Evolutionary conservation across 2,329 filamentous ascomycete species (phyloP), one percentile per base, ranked within the genome.

Genomic region (Fonsecaea pedrosoi): DNA sequence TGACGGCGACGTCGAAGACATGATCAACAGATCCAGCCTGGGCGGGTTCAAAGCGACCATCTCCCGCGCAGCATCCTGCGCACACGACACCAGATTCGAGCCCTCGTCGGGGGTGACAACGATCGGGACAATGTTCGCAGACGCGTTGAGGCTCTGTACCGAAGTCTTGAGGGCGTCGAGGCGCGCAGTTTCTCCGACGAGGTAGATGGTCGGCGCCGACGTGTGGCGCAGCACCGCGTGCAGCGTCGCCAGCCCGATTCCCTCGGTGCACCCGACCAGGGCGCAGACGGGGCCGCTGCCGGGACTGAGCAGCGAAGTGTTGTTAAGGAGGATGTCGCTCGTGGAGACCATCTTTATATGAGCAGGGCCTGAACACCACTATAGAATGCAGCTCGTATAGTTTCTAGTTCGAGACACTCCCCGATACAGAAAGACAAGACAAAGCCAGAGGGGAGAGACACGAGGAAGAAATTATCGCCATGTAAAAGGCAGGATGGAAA

Each of bases 201-300:
- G 30, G 57, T 69, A 71, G 60, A 70, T 53, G 4, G 63, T 70
- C 4, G 69, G 68, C 3, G 30, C 18, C 34, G 60, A 45, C 12
- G 60, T 71, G 63, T 70, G 60, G 62, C 63, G 59, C 9, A 67
- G 57, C 5, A 69, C 30, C n/a, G 68, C 65, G 3, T 60, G 60
- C 15, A 70, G 37, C 8, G 69, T 61, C 13, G 62, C 53, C n/a
- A 62, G 62, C 9, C 69, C 69, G 35, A 71, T 71, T 4, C 69
- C 69, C 42, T 18, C 45, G 4, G 68, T 71, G 35, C 53, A 60
- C 34, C 69, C 68, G 21, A 67, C 56, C 21, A 70, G 34, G 2
- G 54, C 69, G 15, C 54, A 62, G 6, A 60, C 42, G 53, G 65
- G 67, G 12, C 65, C 62, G 38, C 62, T 53, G 25, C 67, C 60